These are phyloP conservation scores for Rhizopogon rudus DNA, from an alignment of 768 basidiomycete genomes.

Conservation along the genomic window DNA sequence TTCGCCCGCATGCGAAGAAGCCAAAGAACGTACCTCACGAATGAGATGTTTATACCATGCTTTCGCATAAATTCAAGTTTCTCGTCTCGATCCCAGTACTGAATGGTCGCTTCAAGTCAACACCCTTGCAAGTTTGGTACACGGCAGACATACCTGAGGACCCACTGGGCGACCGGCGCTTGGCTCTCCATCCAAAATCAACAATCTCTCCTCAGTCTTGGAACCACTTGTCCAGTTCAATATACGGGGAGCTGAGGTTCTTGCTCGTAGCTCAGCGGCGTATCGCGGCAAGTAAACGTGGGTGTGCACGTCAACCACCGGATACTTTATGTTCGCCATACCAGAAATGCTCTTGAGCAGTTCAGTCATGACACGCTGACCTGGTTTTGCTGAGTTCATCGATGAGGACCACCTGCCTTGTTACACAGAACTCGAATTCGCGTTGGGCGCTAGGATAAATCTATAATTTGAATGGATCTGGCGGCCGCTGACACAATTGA, in stretches of 20 bases:
- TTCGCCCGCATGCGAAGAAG: conserved; percentile 11
- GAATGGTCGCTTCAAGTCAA: not conserved
- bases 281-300: conserved; percentile 85
- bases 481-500: not conserved
- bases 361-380: conserved; percentile 16
- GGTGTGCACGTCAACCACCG: conserved; percentile 79
- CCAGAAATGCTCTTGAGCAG: conserved; percentile 13
- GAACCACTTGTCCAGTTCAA: conserved; percentile 37
- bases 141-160: conserved; percentile 45
- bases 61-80: conserved; percentile 84
- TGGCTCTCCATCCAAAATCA: conserved; percentile 79
- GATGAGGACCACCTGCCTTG: conserved; percentile 10
- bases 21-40: conserved; percentile 53
- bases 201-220: conserved; percentile 56
- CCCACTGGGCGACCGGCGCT: conserved; percentile 78
- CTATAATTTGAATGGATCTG: not conserved
- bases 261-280: conserved; percentile 59
- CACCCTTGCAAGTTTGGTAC: not conserved
- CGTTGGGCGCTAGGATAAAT: not conserved
- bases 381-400: conserved; percentile 21
- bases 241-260: conserved; percentile 64
- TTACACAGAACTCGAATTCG: no score
- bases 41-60: conserved; percentile 75
- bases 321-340: conserved; percentile 19
- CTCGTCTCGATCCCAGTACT: conserved; percentile 76